Evolutionary conservation across 208 protist species (phyloP).

Genomic region (Acanthamoeba divionensis): DNA sequence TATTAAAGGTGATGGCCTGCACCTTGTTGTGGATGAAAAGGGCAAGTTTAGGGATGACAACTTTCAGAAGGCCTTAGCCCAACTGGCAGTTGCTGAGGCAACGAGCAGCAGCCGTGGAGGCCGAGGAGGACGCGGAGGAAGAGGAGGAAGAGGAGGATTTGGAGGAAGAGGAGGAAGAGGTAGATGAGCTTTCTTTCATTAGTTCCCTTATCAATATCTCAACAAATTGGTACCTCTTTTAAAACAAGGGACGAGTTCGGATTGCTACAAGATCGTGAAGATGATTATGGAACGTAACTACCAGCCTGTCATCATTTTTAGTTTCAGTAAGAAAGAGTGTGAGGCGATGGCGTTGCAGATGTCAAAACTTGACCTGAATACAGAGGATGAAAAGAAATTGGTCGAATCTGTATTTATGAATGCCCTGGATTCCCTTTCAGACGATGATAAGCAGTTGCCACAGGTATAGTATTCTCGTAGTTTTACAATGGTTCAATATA

Average conservation of each 20-base stretch:
- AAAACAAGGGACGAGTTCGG: not conserved
- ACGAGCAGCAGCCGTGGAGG: slow-evolving; percentile 16
- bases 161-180: slow-evolving; percentile 42
- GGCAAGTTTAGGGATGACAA: slow-evolving; percentile 89
- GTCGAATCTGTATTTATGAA: slow-evolving; percentile 93
- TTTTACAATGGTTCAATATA: too few species aligned
- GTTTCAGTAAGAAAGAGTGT: slow-evolving; percentile 97
- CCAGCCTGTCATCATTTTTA: slow-evolving; percentile 98
- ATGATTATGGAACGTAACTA: slow-evolving; percentile 95
- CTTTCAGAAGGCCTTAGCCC: slow-evolving; percentile 91
- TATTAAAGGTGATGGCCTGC: slow-evolving; percentile 95
- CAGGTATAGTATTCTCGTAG: too few species aligned
- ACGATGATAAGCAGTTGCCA: slow-evolving; percentile 18
- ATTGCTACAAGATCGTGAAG: slow-evolving; percentile 90
- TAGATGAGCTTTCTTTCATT: not conserved
- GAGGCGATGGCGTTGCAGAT: slow-evolving; percentile 93
- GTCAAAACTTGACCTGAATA: slow-evolving; percentile 94
- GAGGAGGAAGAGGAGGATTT: too few species aligned
- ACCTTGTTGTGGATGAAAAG: slow-evolving; percentile 94
- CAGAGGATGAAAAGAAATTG: slow-evolving; percentile 82
- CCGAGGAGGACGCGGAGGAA: slow-evolving; percentile 32
- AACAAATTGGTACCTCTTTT: not conserved
- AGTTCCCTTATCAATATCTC: not conserved
- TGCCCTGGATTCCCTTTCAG: slow-evolving; percentile 91
- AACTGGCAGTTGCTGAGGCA: not conserved